These are phyloP conservation scores for Carpinus viminea DNA, from an alignment of 306 rosid genomes.

Conservation along the genomic window DNA sequence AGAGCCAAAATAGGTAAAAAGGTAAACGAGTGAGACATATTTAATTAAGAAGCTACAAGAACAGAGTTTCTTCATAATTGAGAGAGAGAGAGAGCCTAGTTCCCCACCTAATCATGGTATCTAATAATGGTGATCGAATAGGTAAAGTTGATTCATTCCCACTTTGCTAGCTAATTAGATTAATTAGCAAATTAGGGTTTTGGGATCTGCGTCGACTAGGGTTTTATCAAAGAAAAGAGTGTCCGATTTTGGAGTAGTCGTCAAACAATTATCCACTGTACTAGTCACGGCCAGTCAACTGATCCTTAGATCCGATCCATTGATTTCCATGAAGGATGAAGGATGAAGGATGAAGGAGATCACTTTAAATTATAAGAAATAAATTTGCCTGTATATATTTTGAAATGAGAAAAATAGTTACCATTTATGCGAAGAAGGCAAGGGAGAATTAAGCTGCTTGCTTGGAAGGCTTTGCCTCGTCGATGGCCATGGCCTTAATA, in stretches of 20 bases:
- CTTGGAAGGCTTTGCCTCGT: slow-evolving; percentile 57
- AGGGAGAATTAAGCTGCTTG: slow-evolving; percentile 30
- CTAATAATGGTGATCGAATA: slow-evolving; percentile 6
- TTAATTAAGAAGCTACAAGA: slow-evolving; percentile 48
- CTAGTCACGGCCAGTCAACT: neutral
- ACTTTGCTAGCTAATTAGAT: neutral
- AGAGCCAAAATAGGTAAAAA: slow-evolving; percentile 53
- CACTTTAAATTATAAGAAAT: too few species aligned
- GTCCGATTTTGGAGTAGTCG: too few species aligned
- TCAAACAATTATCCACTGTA: neutral
- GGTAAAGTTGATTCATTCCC: neutral
- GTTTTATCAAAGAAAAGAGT: slow-evolving; percentile 21
- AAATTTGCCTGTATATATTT: too few species aligned
- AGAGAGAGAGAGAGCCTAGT: slow-evolving; percentile 41
- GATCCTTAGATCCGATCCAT: neutral
- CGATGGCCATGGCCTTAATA: slow-evolving; percentile 30
- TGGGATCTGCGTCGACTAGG: slow-evolving; percentile 24
- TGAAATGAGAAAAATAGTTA: slow-evolving; percentile 25
- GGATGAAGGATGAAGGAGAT: too few species aligned
- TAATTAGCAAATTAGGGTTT: slow-evolving; percentile 51
- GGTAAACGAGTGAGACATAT: slow-evolving; percentile 46
- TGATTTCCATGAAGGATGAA: neutral
- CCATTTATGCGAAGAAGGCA: slow-evolving; percentile 49
- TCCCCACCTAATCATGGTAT: slow-evolving; percentile 35
- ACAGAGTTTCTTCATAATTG: slow-evolving; percentile 47